phyloP scores from a whole-genome alignment of 495 filamentous ascomycete species.

The Tuber calosporum region DNA sequence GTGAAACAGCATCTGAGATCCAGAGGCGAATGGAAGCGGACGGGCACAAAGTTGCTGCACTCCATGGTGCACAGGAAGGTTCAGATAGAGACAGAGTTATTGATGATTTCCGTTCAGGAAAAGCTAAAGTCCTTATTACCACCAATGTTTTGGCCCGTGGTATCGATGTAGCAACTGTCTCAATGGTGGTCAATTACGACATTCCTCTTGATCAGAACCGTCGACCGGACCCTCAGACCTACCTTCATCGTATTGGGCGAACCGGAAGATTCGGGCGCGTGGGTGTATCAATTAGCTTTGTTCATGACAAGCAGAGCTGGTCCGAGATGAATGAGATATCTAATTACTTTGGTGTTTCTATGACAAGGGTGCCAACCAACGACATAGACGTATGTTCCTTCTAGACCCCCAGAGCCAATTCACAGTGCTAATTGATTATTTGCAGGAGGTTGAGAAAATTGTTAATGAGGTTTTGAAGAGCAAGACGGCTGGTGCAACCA shows the following conservation, averaged over 20 bases:
- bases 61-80: constrained; percentile 81
- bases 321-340: constrained; percentile 68
- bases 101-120: constrained; percentile 74
- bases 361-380: constrained; percentile 54
- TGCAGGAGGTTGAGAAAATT: constrained; percentile 34
- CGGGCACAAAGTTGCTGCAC: constrained; percentile 79
- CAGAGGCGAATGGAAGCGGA: constrained; percentile 76
- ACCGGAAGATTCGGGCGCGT: constrained; percentile 95
- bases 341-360: constrained; percentile 56
- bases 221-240: constrained; percentile 77
- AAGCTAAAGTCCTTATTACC: constrained; percentile 94
- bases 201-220: constrained; percentile 55
- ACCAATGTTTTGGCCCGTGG: constrained; percentile 96
- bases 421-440: constrained; percentile 13
- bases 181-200: constrained; percentile 95
- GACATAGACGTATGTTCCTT: constrained; percentile 34
- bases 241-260: constrained; percentile 95
- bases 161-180: constrained; percentile 93
- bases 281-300: constrained; percentile 90
- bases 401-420: neutral
- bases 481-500: constrained; percentile 31
- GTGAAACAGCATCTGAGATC: constrained; percentile 72
- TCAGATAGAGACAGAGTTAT: constrained; percentile 75
- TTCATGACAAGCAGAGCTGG: constrained; percentile 71
- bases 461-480: constrained; percentile 33